Evolutionary conservation across 257 asterid genomes (phyloP), one percentile per base, ranked within the genome.

Genomic region (Solanum boliviense): DNA sequence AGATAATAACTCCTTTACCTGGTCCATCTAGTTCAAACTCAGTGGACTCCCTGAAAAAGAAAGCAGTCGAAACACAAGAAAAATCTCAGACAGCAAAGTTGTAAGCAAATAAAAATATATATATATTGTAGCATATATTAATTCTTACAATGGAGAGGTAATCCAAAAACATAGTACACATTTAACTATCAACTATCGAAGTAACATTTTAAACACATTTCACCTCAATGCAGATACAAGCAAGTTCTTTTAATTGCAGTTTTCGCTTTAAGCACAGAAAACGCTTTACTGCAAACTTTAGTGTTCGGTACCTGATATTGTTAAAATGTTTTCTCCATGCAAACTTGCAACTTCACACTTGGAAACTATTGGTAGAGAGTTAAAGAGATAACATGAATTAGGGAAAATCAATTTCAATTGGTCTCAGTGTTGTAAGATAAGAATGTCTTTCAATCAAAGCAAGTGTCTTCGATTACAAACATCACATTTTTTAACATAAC

Each of bases 1-100:
- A 7, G 36, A 39, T 86, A 58, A 25, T 5, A 79, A 39, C 36
- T 46, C 16, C 29, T 78, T 85, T 92, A 96, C 99, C 99, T 96
- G 98, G 73, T 96, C 99, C 99, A 96, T 96, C 91, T 91, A 76
- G 90, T 83, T 88, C 88, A 78, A 70, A 25, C 84, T 82, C 71
- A 89, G 75, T 72, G 74, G 82, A 89, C 84, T 73, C 87, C 70
- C 94, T 65, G 91, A 52, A 38, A 87, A 44, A 13, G 71, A 88
- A 84, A 52, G 38, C 74, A 34, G 46, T 31, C 15, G 29, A 23
- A 86, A 29, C 21, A 34, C 39, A 73, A 13, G 52, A 39, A 31
- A 35, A 31, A 21, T 85, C 36, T 68, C 70, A 86, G 70, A 73
- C 27, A 86, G 74, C 58, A 38, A 34, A 73, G 56, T 52, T 32